phyloP scores from a whole-genome alignment of 2,329 filamentous ascomycete genomes.

The Dactylellina leptospora region DNA sequence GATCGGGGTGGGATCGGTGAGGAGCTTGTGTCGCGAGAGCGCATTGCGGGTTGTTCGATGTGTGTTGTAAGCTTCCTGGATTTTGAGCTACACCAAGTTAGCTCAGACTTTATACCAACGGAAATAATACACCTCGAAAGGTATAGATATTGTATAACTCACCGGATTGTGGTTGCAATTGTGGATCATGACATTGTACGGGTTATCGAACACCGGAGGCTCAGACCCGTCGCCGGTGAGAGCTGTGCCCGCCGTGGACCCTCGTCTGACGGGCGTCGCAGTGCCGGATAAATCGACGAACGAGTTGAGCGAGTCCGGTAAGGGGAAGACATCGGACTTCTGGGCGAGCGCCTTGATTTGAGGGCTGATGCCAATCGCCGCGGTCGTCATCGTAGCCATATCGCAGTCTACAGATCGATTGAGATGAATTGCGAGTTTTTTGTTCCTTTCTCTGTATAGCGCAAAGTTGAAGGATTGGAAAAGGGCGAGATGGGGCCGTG shows the following conservation, averaged over 20 bases:
- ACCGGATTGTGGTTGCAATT: slow-evolving; percentile 74
- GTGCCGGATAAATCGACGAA: slow-evolving; percentile 53
- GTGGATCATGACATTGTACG: slow-evolving; percentile 77
- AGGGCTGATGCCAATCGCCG: slow-evolving; percentile 4
- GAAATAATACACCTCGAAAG: neutral
- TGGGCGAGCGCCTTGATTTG: slow-evolving; percentile 27
- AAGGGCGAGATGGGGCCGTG: too few species aligned
- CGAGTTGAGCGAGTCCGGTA: slow-evolving; percentile 52
- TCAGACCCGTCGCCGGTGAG: too few species aligned
- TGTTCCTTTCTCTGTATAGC: too few species aligned
- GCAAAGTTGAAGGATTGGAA: too few species aligned
- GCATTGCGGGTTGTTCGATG: slow-evolving; percentile 79
- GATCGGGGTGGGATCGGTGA: slow-evolving; percentile 78
- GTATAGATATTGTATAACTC: slow-evolving; percentile 57
- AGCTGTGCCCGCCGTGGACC: slow-evolving; percentile 34
- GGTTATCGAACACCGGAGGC: slow-evolving; percentile 67
- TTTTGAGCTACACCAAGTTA: slow-evolving; percentile 65
- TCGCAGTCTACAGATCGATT: neutral
- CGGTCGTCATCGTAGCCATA: slow-evolving; percentile 35
- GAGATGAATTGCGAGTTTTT: too few species aligned
- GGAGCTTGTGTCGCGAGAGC: slow-evolving; percentile 78
- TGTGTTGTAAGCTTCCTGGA: slow-evolving; percentile 75
- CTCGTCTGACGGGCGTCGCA: slow-evolving; percentile 49
- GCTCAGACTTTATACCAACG: neutral
- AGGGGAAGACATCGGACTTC: slow-evolving; percentile 48